Evolutionary conservation across 768 basidiomycete species (phyloP).

Genomic region (Boletus fagicola): DNA sequence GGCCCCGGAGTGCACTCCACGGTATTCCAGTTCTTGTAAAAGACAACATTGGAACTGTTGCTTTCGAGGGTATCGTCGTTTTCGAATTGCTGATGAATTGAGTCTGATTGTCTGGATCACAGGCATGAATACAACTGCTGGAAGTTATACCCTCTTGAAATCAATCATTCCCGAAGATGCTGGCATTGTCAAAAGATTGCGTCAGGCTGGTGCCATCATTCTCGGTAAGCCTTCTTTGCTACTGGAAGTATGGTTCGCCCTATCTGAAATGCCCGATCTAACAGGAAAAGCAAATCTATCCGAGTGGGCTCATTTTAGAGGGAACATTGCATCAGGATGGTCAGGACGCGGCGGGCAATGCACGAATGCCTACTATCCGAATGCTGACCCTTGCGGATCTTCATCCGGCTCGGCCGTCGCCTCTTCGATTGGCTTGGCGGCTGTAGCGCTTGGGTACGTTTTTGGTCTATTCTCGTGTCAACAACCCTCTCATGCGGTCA

Average conservation of each 20-base stretch:
- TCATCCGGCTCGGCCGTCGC: constrained; percentile 59
- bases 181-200: constrained; percentile 31
- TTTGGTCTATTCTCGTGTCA: background rate
- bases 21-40: constrained; percentile 42
- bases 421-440: constrained; percentile 49
- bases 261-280: background rate
- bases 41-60: constrained; percentile 34
- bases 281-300: constrained; percentile 56
- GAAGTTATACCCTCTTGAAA: constrained; percentile 36
- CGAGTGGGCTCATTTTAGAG: constrained; percentile 52
- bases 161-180: constrained; percentile 37
- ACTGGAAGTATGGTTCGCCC: background rate
- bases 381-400: constrained; percentile 55
- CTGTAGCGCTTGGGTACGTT: constrained; percentile 41
- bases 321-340: constrained; percentile 49
- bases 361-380: constrained; percentile 49
- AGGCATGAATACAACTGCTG: constrained; percentile 44
- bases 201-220: constrained; percentile 36
- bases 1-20: constrained; percentile 35
- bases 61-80: constrained; percentile 22
- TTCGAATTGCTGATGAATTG: too few species aligned
- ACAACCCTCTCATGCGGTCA: background rate
- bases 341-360: constrained; percentile 55
- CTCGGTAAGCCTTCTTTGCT: constrained; percentile 20
- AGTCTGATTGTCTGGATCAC: background rate